These are phyloP conservation scores for Desmodesmus armatus DNA, from an alignment of 139 green algal genomes.

Conservation along the genomic window DNA sequence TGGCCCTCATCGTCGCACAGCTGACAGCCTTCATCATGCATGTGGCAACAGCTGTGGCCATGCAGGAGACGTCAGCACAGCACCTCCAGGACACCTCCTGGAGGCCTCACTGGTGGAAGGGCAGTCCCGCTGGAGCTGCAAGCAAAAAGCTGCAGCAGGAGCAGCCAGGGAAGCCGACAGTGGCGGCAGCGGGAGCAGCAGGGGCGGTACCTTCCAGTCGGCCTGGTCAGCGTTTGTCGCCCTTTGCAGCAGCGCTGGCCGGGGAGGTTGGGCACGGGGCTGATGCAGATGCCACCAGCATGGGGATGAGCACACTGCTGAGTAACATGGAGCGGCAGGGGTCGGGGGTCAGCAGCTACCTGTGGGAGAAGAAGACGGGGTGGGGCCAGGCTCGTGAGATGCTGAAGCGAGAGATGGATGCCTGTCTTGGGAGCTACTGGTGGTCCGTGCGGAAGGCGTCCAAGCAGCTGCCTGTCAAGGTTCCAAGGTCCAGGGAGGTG, in stretches of 20 bases:
- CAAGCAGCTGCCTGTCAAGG: conserved; percentile 12
- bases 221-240: no score
- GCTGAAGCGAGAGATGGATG: conserved; percentile 33
- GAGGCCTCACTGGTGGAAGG: not conserved
- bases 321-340: conserved; percentile 1
- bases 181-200: not conserved
- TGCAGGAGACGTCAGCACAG: not conserved
- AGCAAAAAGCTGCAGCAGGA: not conserved
- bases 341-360: conserved; percentile 30
- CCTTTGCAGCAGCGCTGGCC: no score
- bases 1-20: not conserved
- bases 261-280: no score
- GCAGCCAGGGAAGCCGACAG: not conserved
- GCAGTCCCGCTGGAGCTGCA: not conserved
- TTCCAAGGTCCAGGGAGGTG: conserved; percentile 30
- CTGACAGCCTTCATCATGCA: not conserved
- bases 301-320: conserved; percentile 24
- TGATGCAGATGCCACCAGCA: no score
- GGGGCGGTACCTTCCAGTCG: no score
- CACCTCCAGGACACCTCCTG: no score
- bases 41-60: not conserved
- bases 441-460: conserved; percentile 18
- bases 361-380: conserved; percentile 39
- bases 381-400: conserved; percentile 29
- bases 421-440: conserved; percentile 7